Evolutionary conservation across 169 alveolate genomes (phyloP), one percentile per base, ranked within the genome.

Genomic region (Blepharisma undulans): DNA sequence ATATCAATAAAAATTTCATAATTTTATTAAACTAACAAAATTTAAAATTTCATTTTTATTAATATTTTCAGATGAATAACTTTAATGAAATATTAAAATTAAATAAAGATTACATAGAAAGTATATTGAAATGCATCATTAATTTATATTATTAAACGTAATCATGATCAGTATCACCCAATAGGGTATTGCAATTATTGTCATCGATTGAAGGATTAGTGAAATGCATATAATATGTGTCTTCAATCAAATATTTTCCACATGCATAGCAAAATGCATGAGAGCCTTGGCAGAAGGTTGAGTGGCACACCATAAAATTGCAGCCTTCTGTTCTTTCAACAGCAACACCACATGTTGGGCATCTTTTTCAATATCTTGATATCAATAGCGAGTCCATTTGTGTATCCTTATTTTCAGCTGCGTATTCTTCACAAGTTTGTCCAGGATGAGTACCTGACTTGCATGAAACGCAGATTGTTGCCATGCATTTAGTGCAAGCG

Each of bases 281-380:
- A 21, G 61, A 22, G 32, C 89, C 77, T n/a, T 60, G 27, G 77
- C 89, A 84, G 30, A 25, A 59, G 32, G 30, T n/a, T 3, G 89
- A 84, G 10, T n/a, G 8, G 77, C 89, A 84, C 10, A 76, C 60
- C 32, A 84, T 30, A 36, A 60, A 36, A 36, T 84, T 32, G 77
- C 89, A 84, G 32, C 89, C 89, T 22, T 34, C 74, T 21, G 34
- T 30, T n/a, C 60, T 84, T 22, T 48, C 77, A 36, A 61, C 48
- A 60, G 89, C 77, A 36, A 84, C 48, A 3, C 89, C 89, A 7
- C 89, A 84, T 5, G 34, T 84, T 12, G 89, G 89, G 33, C 89
- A 84, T 84, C 78, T 84, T 30, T 84, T 84, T 33, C 87, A 79
- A 22, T 79, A 25, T 32, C 34, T 25, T 4, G 29, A 25, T 79